Evolutionary conservation across 768 basidiomycete genomes (phyloP), one percentile per base, ranked within the genome.

Genomic region (Crassisporium funariophilum): DNA sequence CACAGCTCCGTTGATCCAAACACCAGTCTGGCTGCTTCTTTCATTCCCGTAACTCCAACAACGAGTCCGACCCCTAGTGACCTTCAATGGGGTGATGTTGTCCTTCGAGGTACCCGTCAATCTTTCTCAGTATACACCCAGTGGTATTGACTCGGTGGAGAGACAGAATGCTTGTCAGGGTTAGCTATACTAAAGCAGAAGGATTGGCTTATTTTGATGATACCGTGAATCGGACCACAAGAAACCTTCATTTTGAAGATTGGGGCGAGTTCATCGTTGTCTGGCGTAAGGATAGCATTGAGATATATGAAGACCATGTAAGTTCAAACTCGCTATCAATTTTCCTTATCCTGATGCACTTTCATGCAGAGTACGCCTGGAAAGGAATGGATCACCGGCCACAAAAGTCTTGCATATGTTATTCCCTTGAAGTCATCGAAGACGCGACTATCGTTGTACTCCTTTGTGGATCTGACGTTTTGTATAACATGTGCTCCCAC

Each of bases 101-200:
- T 88, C n/a, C 75, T 93, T 69, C 73, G 87, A 77, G 93, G 92
- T 92, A 55, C 50, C 71, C 52, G 46, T 25, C 43, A 35, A 25
- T 36, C 48, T 9, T 39, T 27, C 17, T 33, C 23, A 38, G 45
- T 44, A 27, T 22, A 40, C 56, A 22, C 49, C 22, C 10, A n/a
- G 34, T 19, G 13, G 27, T 50, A 51, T 47, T 66, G 46, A 63
- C 50, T 31, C 52, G 27, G 39, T 52, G 38, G 54, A 55, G 61
- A 95, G 95, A 95, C 67, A 79, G 95, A 50, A 95, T 97, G 92
- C 76, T 95, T 5, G 84, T 97, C 21, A 75, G 86, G 46, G 77
- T 88, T 2, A 82, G 78, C 35, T 83, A 86, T 63, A 83, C 82
- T 10, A 77, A 77, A 47, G 69, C 70, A 1, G 80, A 81, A 48